Conservation (phyloP, 345 rosid genomes). For the Populus simonii region DNA sequence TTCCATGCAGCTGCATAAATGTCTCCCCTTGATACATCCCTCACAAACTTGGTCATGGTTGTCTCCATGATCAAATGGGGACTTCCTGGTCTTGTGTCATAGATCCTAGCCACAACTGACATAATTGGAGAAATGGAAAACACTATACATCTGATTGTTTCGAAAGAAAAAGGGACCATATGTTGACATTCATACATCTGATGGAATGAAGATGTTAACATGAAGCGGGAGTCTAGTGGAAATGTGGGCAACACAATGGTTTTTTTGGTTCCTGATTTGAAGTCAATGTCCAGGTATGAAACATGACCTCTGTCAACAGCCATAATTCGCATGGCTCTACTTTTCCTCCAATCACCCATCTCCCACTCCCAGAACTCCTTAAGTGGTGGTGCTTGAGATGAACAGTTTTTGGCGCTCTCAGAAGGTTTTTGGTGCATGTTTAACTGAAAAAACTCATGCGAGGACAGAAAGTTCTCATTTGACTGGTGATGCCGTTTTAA, state of each 20-base stretch:
- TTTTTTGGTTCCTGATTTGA: slow-evolving; percentile 52
- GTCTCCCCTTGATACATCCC: slow-evolving; percentile 53
- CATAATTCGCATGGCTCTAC: slow-evolving; percentile 72
- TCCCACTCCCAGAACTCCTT: slow-evolving; percentile 98
- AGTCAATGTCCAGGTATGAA: slow-evolving; percentile 70
- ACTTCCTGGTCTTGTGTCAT: slow-evolving; percentile 62
- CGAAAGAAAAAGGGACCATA: slow-evolving; percentile 72
- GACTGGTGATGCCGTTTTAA: slow-evolving; percentile 73
- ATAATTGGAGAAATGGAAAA: slow-evolving; percentile 61
- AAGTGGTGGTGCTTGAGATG: slow-evolving; percentile 46
- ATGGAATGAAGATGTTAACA: slow-evolving; percentile 60
- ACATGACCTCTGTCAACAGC: slow-evolving; percentile 88
- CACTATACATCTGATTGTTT: slow-evolving; percentile 75
- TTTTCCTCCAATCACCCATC: slow-evolving; percentile 97
- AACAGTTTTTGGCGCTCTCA: slow-evolving; percentile 47
- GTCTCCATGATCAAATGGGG: slow-evolving; percentile 61
- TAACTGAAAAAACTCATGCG: slow-evolving; percentile 58
- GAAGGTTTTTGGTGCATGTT: slow-evolving; percentile 53
- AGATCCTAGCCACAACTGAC: slow-evolving; percentile 73
- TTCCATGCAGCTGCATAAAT: slow-evolving; percentile 83
- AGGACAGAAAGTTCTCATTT: slow-evolving; percentile 31
- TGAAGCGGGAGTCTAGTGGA: slow-evolving; percentile 90
- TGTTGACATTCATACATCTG: slow-evolving; percentile 59
- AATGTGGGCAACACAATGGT: slow-evolving; percentile 78
- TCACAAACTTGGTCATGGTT: slow-evolving; percentile 55